Evolutionary conservation across 1,139 yeast species (phyloP).

Genomic region (Geotrichum citri-aurantii): DNA sequence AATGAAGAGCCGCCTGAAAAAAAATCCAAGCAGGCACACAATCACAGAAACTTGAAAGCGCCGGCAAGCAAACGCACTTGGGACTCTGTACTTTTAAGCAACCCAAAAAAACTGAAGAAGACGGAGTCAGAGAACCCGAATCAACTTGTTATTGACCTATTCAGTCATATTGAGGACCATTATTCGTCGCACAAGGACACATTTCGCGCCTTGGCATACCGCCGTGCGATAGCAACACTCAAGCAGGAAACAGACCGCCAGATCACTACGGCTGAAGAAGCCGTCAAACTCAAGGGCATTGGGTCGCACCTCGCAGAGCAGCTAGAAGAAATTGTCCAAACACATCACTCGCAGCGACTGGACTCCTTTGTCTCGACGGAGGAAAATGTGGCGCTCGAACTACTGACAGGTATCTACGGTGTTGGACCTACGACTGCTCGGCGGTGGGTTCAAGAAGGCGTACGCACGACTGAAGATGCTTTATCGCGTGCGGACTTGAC

Average conservation of each 20-base stretch:
- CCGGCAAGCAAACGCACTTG: not conserved
- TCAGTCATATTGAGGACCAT: not conserved
- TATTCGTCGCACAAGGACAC: constrained; percentile 37
- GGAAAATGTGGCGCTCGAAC: constrained; percentile 30
- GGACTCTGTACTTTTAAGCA: not conserved
- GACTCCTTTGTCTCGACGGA: constrained; percentile 27
- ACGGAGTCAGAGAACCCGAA: not conserved
- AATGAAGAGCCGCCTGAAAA: constrained; percentile 23
- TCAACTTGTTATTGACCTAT: constrained; percentile 33
- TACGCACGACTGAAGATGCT: constrained; percentile 42
- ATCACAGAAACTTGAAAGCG: not conserved
- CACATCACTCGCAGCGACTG: constrained; percentile 41
- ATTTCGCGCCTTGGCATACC: constrained; percentile 45
- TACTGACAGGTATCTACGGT: constrained; percentile 46
- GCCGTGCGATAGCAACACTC: constrained; percentile 42
- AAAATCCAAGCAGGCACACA: constrained; percentile 17
- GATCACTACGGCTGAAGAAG: constrained; percentile 41
- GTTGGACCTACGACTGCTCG: constrained; percentile 48
- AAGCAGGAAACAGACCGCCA: constrained; percentile 28
- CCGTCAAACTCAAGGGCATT: constrained; percentile 41
- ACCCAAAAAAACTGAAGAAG: not conserved
- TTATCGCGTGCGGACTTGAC: constrained; percentile 35
- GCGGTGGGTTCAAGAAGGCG: constrained; percentile 42
- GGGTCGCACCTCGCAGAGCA: constrained; percentile 46
- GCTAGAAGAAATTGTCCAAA: constrained; percentile 44